phyloP scores from a whole-genome alignment of 2,329 filamentous ascomycete genomes.

The Pseudocercospora fuligena region DNA sequence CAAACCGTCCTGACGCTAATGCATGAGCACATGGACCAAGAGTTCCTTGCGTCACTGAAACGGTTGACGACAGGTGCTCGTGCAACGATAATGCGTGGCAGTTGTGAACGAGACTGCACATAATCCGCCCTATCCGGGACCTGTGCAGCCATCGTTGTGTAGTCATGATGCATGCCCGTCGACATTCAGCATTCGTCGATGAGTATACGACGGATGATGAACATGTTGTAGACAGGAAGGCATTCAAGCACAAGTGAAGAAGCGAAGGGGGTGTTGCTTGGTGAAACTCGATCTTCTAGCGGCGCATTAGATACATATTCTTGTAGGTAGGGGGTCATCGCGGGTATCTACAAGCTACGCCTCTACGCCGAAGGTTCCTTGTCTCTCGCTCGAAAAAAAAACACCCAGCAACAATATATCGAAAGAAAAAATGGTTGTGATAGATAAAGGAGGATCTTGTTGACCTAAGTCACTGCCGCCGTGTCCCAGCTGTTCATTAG shows the following conservation, averaged over 20 bases:
- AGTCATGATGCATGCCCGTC: background rate
- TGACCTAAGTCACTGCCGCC: background rate
- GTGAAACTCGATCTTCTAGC: constrained; percentile 22
- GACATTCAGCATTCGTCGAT: background rate
- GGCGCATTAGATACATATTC: constrained; percentile 20
- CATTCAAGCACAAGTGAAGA: background rate
- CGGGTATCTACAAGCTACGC: constrained; percentile 11
- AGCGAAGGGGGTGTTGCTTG: constrained; percentile 18
- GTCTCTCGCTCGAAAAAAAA: background rate
- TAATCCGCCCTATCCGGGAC: background rate
- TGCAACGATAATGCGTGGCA: background rate
- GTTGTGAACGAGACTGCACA: background rate
- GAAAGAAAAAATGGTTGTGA: background rate
- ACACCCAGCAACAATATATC: constrained; percentile 4
- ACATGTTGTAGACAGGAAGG: background rate
- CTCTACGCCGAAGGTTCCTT: background rate
- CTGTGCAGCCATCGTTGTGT: no score
- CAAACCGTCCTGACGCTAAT: background rate
- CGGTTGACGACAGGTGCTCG: background rate
- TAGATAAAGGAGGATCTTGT: background rate
- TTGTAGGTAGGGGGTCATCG: background rate
- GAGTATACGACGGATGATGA: background rate
- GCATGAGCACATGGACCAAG: constrained; percentile 4
- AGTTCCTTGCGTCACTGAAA: constrained; percentile 10
- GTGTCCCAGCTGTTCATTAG: constrained; percentile 15